Conservation (phyloP, 2,329 filamentous ascomycete genomes). For the Paracoccidioides lutzii region DNA sequence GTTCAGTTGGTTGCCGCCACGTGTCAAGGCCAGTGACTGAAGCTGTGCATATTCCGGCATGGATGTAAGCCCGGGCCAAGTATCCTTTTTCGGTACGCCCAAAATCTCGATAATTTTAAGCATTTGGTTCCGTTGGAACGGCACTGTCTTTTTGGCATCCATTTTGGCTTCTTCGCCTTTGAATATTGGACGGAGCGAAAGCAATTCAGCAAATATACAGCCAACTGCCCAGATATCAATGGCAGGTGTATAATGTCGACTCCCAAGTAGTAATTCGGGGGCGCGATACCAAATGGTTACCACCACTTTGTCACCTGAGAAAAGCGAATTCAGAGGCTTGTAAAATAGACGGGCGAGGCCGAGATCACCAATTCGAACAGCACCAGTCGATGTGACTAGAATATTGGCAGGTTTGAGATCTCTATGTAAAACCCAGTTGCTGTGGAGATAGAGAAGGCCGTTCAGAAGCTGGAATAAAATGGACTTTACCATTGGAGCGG, state of each 20-base stretch:
- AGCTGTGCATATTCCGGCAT: slow-evolving; percentile 82
- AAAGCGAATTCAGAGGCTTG: slow-evolving; percentile 83
- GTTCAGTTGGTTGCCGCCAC: slow-evolving; percentile 37
- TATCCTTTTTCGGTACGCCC: slow-evolving; percentile 75
- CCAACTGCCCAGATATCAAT: slow-evolving; percentile 97
- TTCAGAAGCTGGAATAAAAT: slow-evolving; percentile 95
- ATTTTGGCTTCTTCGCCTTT: slow-evolving; percentile 99
- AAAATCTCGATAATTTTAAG: slow-evolving; percentile 97
- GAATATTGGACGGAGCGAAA: slow-evolving; percentile 86
- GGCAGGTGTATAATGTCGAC: slow-evolving; percentile 90
- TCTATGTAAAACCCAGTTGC: slow-evolving; percentile 92
- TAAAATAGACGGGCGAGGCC: slow-evolving; percentile 86
- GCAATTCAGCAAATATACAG: slow-evolving; percentile 90
- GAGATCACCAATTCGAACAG: slow-evolving; percentile 89
- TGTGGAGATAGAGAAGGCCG: slow-evolving; percentile 85
- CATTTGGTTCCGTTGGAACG: slow-evolving; percentile 97
- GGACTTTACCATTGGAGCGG: slow-evolving; percentile 75
- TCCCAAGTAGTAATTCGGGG: slow-evolving; percentile 81
- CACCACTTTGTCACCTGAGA: slow-evolving; percentile 91
- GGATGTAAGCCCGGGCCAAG: slow-evolving; percentile 69
- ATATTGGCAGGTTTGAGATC: slow-evolving; percentile 98
- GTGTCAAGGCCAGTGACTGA: slow-evolving; percentile 34
- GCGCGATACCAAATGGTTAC: slow-evolving; percentile 99
- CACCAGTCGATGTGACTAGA: slow-evolving; percentile 83
- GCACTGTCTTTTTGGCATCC: slow-evolving; percentile 94